Percentiles rank a stretch among this genome's conserved stretches.
Evolutionary conservation across 2,329 filamentous ascomycete species (phyloP).

Genomic region (Aspergillus sp.): DNA sequence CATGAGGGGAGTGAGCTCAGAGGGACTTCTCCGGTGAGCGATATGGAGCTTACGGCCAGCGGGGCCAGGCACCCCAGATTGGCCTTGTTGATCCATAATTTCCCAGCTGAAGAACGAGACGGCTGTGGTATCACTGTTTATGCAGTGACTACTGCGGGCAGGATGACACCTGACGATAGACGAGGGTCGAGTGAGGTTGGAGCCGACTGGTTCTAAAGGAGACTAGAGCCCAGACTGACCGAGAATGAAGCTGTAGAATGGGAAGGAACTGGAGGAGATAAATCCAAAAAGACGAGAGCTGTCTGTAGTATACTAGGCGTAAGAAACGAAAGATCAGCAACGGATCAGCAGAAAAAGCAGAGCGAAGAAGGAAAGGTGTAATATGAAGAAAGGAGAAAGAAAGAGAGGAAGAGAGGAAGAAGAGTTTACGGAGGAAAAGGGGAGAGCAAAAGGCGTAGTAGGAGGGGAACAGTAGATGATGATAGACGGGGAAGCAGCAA

Average conservation of each 20-base stretch:
- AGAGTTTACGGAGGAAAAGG: slow-evolving; percentile 4
- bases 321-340: slow-evolving; percentile 13
- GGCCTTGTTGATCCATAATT: slow-evolving; percentile 59
- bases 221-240: slow-evolving; percentile 19
- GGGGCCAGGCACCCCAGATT: slow-evolving; percentile 54
- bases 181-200: slow-evolving; percentile 17
- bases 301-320: background rate
- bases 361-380: background rate
- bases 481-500: slow-evolving; percentile 17
- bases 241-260: slow-evolving; percentile 8
- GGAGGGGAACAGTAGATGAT: slow-evolving; percentile 2
- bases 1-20: slow-evolving; percentile 94
- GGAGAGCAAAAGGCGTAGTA: background rate
- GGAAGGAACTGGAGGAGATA: background rate
- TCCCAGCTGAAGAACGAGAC: slow-evolving; percentile 13
- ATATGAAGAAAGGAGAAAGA: background rate
- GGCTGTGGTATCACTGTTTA: slow-evolving; percentile 8
- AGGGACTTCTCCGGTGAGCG: slow-evolving; percentile 91
- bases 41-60: slow-evolving; percentile 89
- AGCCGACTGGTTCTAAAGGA: slow-evolving; percentile 12
- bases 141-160: slow-evolving; percentile 13
- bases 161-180: slow-evolving; percentile 10
- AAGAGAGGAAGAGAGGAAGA: slow-evolving; percentile 1
- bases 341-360: background rate
- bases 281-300: background rate